These are phyloP conservation scores for Candida golubevii DNA, from an alignment of 805 yeast genomes.

Conservation along the genomic window DNA sequence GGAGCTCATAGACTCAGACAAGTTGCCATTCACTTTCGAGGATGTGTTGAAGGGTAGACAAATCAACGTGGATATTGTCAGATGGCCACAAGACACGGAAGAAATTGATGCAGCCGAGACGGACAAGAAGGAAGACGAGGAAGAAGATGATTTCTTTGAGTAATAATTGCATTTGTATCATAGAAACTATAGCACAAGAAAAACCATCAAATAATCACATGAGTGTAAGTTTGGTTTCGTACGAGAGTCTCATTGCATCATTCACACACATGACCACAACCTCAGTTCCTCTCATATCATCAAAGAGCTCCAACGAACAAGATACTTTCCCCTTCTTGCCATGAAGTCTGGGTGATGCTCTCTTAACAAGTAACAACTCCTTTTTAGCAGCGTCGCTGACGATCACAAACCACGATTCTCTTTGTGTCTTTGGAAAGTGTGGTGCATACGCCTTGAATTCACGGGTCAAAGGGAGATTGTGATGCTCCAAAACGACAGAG, in stretches of 20 bases:
- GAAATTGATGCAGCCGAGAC: slow-evolving; percentile 46
- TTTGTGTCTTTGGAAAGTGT: slow-evolving; percentile 82
- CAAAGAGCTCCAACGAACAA: slow-evolving; percentile 49
- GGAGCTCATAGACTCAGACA: slow-evolving; percentile 46
- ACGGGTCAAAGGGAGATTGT: slow-evolving; percentile 44
- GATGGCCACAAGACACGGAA: slow-evolving; percentile 16
- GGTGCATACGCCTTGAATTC: slow-evolving; percentile 74
- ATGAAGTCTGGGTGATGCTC: slow-evolving; percentile 59
- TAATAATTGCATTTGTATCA: slow-evolving; percentile 10
- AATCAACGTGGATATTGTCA: slow-evolving; percentile 21
- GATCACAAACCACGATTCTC: slow-evolving; percentile 89
- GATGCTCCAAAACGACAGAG: slow-evolving; percentile 48
- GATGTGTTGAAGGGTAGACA: slow-evolving; percentile 41
- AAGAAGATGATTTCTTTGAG: slow-evolving; percentile 29
- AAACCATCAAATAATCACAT: background rate
- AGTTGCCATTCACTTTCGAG: slow-evolving; percentile 49
- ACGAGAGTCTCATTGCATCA: slow-evolving; percentile 62
- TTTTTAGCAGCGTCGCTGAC: slow-evolving; percentile 45
- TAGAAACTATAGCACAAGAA: background rate
- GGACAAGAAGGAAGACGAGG: slow-evolving; percentile 14
- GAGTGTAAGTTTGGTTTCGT: slow-evolving; percentile 21
- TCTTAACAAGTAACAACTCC: slow-evolving; percentile 61
- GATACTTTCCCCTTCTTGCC: slow-evolving; percentile 36
- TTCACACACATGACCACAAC: slow-evolving; percentile 51
- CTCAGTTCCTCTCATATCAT: slow-evolving; percentile 42